phyloP scores from a whole-genome alignment of 768 basidiomycete species.

The Lactarius hengduanensis region DNA sequence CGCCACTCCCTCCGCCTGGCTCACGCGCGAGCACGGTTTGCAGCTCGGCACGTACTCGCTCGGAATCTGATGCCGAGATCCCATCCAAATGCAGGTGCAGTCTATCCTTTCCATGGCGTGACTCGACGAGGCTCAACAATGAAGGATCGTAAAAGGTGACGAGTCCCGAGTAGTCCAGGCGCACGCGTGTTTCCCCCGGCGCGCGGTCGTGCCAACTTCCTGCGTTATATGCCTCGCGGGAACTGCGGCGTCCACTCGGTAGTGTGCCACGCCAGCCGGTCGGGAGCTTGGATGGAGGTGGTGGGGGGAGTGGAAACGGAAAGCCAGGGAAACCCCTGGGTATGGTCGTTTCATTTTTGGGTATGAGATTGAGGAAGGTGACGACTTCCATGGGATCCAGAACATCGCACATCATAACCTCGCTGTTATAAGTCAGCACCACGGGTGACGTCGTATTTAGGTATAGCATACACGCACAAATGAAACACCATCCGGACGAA shows the following conservation, averaged over 20 bases:
- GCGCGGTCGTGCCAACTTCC: slow-evolving; percentile 44
- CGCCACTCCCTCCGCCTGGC: slow-evolving; percentile 32
- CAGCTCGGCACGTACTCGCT: slow-evolving; percentile 26
- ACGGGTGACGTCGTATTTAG: too few species aligned
- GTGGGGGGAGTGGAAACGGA: neutral
- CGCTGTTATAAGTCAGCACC: slow-evolving; percentile 3
- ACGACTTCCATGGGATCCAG: slow-evolving; percentile 21
- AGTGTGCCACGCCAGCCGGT: slow-evolving; percentile 26
- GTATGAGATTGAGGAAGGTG: slow-evolving; percentile 19
- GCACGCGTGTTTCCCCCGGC: slow-evolving; percentile 46
- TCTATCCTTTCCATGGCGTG: slow-evolving; percentile 36
- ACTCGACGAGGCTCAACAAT: slow-evolving; percentile 38
- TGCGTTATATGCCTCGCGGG: slow-evolving; percentile 35
- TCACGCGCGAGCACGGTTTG: slow-evolving; percentile 31
- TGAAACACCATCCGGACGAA: slow-evolving; percentile 33
- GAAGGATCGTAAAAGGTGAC: slow-evolving; percentile 46
- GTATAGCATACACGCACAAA: slow-evolving; percentile 19
- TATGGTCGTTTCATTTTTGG: neutral
- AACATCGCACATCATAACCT: slow-evolving; percentile 9
- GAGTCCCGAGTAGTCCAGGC: slow-evolving; percentile 42
- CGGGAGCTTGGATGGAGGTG: slow-evolving; percentile 10
- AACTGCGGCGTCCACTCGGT: neutral
- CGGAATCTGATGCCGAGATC: slow-evolving; percentile 36
- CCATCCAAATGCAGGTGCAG: slow-evolving; percentile 39
- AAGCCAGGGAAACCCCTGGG: too few species aligned